Evolutionary conservation across 2,329 filamentous ascomycete species (phyloP).

Genomic region (Colletotrichum simmondsii): DNA sequence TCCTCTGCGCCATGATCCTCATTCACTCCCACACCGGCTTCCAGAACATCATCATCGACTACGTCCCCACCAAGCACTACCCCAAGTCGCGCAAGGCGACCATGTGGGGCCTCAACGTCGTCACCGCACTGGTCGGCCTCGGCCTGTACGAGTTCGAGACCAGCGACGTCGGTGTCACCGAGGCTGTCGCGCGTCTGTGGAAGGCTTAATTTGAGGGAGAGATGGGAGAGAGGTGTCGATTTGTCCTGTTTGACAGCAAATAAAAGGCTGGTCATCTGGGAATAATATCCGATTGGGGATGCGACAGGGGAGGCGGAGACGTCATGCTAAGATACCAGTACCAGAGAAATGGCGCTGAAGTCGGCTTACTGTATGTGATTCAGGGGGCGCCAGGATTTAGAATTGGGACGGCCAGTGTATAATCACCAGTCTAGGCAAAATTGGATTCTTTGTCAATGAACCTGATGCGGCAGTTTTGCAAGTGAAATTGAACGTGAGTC

Average conservation of each 20-base stretch:
- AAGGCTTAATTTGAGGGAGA: conserved; percentile 66
- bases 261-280: neutral
- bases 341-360: neutral
- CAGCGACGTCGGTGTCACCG: conserved; percentile 94
- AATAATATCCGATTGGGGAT: neutral
- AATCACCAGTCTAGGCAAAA: conserved; percentile 35
- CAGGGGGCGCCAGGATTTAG: conserved; percentile 32
- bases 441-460: conserved; percentile 32
- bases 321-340: neutral
- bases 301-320: neutral
- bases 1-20: conserved; percentile 84
- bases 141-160: conserved; percentile 99
- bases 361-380: conserved; percentile 28
- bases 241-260: neutral
- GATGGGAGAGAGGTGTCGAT: neutral
- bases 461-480: neutral
- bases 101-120: conserved; percentile 82
- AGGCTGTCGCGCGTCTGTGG: conserved; percentile 91
- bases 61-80: conserved; percentile 79
- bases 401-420: conserved; percentile 32
- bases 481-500: neutral
- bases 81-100: conserved; percentile 74
- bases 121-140: conserved; percentile 83
- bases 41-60: conserved; percentile 90
- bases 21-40: conserved; percentile 97